Evolutionary conservation across 768 basidiomycete genomes (phyloP).

Genomic region (Trametes elegans): DNA sequence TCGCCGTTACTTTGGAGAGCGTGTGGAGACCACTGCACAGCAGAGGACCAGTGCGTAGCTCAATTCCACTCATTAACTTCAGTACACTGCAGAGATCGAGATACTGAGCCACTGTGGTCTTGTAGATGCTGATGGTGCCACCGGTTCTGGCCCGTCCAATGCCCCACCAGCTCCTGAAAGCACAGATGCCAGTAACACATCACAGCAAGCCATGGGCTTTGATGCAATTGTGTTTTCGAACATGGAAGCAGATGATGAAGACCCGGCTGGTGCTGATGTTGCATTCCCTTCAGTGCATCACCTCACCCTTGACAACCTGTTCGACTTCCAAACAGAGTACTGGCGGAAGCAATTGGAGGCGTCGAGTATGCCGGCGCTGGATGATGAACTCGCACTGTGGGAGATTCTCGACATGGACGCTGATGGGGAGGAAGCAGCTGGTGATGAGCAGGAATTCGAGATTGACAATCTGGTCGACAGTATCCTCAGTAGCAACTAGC

Average conservation of each 20-base stretch:
- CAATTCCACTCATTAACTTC: not conserved
- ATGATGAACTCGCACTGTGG: not conserved
- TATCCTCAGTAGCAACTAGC: not conserved
- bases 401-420: slow-evolving; percentile 1
- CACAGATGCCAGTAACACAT: not conserved
- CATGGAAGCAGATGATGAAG: not conserved
- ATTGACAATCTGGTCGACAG: not conserved
- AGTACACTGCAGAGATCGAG: not conserved
- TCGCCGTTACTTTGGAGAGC: not conserved
- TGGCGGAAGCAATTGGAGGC: not conserved
- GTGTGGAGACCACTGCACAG: not conserved
- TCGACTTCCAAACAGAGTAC: not conserved
- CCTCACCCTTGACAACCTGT: not conserved
- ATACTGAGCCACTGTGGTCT: not conserved
- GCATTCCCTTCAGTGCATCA: not conserved
- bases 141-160: not conserved
- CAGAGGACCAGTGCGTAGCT: not conserved
- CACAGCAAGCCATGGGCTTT: not conserved
- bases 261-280: not conserved
- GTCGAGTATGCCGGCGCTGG: not conserved
- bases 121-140: not conserved
- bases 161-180: not conserved
- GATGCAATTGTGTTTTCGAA: not conserved
- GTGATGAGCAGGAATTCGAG: not conserved
- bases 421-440: not conserved